Percentiles rank a stretch among this genome's conserved stretches.
Conservation (phyloP, 2,329 filamentous ascomycete species). For the Sclerotinia spermophila region DNA sequence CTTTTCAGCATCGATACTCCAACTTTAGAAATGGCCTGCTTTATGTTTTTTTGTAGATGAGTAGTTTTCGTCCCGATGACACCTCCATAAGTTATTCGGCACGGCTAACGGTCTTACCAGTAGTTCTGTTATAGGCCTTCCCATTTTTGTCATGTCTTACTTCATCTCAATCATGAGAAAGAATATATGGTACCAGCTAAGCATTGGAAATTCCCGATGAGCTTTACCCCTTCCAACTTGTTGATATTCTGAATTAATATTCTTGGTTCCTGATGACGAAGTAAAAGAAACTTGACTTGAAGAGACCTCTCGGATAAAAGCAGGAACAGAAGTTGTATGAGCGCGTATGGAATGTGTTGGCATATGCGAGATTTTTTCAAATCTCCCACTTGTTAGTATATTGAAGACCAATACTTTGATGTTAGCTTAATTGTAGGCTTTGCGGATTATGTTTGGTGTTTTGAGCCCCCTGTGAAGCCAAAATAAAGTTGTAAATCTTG, state of each 20-base stretch:
- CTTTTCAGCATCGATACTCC: not conserved
- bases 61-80: not conserved
- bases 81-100: not conserved
- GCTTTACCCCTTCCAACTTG: not conserved
- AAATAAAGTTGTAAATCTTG: not conserved
- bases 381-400: not conserved
- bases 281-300: accelerated
- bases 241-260: not conserved
- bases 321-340: not conserved
- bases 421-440: not conserved
- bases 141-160: accelerated
- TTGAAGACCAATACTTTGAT: not conserved
- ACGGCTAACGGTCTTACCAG: not conserved
- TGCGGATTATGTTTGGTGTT: not conserved
- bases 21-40: not conserved
- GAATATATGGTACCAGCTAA: not conserved
- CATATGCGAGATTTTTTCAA: not conserved
- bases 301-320: not conserved
- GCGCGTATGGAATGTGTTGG: not conserved
- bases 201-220: not conserved
- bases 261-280: not conserved
- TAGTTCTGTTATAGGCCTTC: not conserved
- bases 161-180: not conserved
- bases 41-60: not conserved
- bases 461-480: too few species aligned